Evolutionary conservation across 352 stramenopile species (phyloP).

Genomic region (Globisporangium takayamanum): DNA sequence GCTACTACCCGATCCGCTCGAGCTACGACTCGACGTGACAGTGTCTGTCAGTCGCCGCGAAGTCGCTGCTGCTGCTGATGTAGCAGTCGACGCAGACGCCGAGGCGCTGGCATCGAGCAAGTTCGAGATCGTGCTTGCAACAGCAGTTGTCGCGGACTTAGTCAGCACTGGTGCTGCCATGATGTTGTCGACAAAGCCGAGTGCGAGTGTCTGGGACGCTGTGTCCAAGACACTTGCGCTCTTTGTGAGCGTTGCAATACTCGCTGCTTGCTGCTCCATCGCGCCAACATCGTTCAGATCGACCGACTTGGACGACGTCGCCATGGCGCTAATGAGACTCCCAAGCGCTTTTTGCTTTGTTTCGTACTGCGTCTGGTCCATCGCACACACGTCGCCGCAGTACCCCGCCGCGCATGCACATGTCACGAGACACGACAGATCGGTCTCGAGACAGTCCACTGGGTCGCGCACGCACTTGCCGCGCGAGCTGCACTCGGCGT

Average conservation of each 20-base stretch:
- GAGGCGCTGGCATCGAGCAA: slow-evolving; percentile 32
- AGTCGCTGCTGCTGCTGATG: background rate
- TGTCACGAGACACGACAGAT: slow-evolving; percentile 41
- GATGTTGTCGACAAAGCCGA: slow-evolving; percentile 54
- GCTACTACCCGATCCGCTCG: background rate
- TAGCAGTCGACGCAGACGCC: slow-evolving; percentile 1
- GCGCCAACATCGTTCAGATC: slow-evolving; percentile 43
- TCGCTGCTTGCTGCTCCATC: slow-evolving; percentile 58
- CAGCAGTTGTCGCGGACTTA: slow-evolving; percentile 29
- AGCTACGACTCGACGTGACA: background rate
- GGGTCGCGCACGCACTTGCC: slow-evolving; percentile 46
- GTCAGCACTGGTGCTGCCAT: slow-evolving; percentile 49
- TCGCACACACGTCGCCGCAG: slow-evolving; percentile 54
- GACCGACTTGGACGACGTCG: slow-evolving; percentile 35
- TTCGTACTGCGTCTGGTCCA: slow-evolving; percentile 43
- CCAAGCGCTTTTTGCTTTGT: slow-evolving; percentile 41
- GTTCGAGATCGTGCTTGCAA: slow-evolving; percentile 59
- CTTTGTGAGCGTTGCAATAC: slow-evolving; percentile 61
- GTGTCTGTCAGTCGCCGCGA: background rate
- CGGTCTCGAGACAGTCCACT: slow-evolving; percentile 29
- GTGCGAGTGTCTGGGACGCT: slow-evolving; percentile 32
- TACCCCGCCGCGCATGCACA: slow-evolving; percentile 41
- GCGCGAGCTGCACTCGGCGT: slow-evolving; percentile 34
- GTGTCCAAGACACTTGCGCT: slow-evolving; percentile 48
- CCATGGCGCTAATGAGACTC: slow-evolving; percentile 54